Base-by-base conservation (phyloP, 2,329 filamentous ascomycete genomes). In the Periconia sp. region DNA sequence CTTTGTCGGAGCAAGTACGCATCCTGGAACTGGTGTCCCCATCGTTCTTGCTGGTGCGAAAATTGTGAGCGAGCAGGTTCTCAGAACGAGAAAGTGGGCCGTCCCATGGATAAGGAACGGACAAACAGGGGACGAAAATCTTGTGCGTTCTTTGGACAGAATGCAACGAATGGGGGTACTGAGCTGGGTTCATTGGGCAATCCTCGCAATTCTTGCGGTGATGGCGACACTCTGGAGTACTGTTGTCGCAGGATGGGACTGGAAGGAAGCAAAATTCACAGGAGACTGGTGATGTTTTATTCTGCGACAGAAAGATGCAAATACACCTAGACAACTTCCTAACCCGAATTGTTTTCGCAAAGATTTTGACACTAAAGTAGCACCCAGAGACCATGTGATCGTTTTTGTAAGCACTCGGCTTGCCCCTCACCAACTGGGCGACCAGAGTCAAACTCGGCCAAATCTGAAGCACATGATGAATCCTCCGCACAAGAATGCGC, bases 21-120 rank as follows among this genome's bases (percentile, higher is more conserved):
- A 91, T 71, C 87, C 87, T 0, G 87, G 87, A 1, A 89, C 87
- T 0, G 87, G 87, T 0, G 87, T 90, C 15, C 87, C 87, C 3
- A 87, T 90, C 42, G 84, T 85, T 18, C 70, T 89, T 8, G 86
- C 86, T 0, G 86, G 87, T 0, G 82, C 83, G 7, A 86, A 83
- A 64, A 76, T 89, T 40, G 80, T 81, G 0, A 73, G 70, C 7
- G 78, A 78, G 55, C 77, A 83, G 63, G 72, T 83, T 4, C 53
- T 81, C 10, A 60, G 65, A 40, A 12, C 66, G 73, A 60, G 46
- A 61, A 46, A 55, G 54, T 16, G 63, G 50, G 40, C 36, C 10
- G 64, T 73, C 26, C 74, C 76, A 10, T 78, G 76, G 75, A 40
- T 30, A 6, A 48, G 47, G 34, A 25, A 38, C 29, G 21, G 16